These are phyloP conservation scores for Aegilops tauschii DNA, from an alignment of 176 grass and related monocot species.

Conservation along the genomic window DNA sequence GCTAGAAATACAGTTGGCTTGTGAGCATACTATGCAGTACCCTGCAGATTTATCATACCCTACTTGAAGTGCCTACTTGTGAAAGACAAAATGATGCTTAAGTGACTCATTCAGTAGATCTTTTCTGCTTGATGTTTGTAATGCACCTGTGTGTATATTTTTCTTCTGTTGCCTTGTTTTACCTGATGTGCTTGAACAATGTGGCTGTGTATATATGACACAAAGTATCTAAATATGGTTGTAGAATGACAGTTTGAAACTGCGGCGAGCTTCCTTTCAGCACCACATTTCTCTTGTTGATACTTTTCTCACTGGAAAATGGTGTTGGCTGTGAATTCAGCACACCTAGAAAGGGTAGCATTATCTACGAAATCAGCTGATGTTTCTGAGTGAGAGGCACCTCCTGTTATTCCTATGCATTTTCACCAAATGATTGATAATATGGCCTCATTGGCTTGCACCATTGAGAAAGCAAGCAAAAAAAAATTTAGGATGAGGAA, in stretches of 20 bases:
- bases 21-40: background rate
- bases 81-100: background rate
- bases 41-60: background rate
- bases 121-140: slow-evolving; percentile 15
- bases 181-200: slow-evolving; percentile 11
- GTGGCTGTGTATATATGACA: slow-evolving; percentile 21
- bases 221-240: background rate
- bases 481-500: too few species aligned
- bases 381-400: background rate
- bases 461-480: background rate
- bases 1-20: slow-evolving; percentile 22
- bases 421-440: background rate
- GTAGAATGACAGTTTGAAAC: slow-evolving; percentile 5
- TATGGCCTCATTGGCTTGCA: background rate
- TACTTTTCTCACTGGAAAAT: background rate
- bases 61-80: slow-evolving; percentile 27
- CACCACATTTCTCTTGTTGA: background rate
- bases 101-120: background rate
- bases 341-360: background rate
- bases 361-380: background rate
- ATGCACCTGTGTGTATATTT: slow-evolving; percentile 9
- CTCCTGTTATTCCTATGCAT: background rate
- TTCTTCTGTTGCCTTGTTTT: background rate
- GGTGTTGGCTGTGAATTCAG: background rate
- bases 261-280: background rate